These are phyloP conservation scores for Cryphonectria parasitica DNA, from an alignment of 2,329 filamentous ascomycete genomes.

Conservation along the genomic window DNA sequence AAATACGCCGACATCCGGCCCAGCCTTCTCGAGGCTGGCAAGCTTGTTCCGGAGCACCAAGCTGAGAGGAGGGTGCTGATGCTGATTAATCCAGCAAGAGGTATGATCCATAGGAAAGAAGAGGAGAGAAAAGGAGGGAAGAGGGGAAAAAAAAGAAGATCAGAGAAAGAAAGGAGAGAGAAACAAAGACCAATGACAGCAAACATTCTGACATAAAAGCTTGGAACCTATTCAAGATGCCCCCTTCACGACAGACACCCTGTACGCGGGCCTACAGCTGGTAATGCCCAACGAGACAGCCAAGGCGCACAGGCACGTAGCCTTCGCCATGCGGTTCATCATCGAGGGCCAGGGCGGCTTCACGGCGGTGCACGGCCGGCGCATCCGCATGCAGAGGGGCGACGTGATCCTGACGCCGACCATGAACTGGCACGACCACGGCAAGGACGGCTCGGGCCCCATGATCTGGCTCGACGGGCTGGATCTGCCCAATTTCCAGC, in stretches of 20 bases:
- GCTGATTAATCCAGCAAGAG: constrained; percentile 44
- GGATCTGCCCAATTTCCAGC: constrained; percentile 53
- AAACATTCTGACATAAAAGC: neutral
- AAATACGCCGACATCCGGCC: constrained; percentile 40
- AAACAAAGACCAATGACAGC: too few relatives aligned
- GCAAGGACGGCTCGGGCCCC: constrained; percentile 54
- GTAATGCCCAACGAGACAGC: constrained; percentile 58
- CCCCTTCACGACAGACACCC: constrained; percentile 58
- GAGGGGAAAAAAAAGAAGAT: neutral
- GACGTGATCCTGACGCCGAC: constrained; percentile 60
- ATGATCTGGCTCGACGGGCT: constrained; percentile 63
- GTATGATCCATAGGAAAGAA: constrained; percentile 28
- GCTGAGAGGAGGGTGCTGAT: constrained; percentile 48
- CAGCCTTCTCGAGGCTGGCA: constrained; percentile 34
- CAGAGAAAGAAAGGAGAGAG: neutral
- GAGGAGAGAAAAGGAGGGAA: neutral
- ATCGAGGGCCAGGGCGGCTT: constrained; percentile 58
- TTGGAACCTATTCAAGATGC: constrained; percentile 42
- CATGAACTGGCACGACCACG: constrained; percentile 62
- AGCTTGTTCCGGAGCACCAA: constrained; percentile 27
- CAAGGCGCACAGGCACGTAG: constrained; percentile 55
- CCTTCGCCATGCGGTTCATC: constrained; percentile 59
- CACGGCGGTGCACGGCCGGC: constrained; percentile 56
- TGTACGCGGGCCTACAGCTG: constrained; percentile 59
- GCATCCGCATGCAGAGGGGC: constrained; percentile 52